Conservation (phyloP, 495 filamentous ascomycete genomes). For the Jackrogersella minutella region DNA sequence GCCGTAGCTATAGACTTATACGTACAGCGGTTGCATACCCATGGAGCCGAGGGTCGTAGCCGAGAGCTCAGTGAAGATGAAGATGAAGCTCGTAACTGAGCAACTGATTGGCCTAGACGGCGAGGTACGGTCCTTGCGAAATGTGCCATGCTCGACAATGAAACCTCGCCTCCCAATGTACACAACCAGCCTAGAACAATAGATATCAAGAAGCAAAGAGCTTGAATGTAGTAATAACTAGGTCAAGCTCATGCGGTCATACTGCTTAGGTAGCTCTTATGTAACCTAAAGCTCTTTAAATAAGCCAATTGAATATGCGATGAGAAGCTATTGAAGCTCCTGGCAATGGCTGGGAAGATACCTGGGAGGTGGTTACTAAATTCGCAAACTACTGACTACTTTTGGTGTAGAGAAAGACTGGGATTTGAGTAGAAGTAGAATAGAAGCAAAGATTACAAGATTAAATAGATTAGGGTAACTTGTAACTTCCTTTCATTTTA, state of each 20-base stretch:
- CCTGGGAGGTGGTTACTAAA: too few species aligned
- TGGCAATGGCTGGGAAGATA: neutral
- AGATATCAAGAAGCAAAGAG: neutral
- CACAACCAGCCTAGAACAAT: neutral
- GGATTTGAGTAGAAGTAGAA: too few species aligned
- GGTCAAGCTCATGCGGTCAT: conserved; percentile 29
- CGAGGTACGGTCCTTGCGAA: conserved; percentile 36
- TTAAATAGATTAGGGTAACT: too few species aligned
- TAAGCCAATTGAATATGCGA: conserved; percentile 2
- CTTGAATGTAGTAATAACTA: neutral
- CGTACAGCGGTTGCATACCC: conserved; percentile 30
- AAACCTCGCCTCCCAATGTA: neutral
- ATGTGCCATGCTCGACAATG: conserved; percentile 28
- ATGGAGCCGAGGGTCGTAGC: conserved; percentile 14
- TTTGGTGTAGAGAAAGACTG: too few species aligned
- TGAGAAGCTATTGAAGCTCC: neutral
- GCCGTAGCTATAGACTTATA: conserved; percentile 13
- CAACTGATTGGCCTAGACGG: conserved; percentile 40
- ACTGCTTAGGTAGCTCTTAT: conserved; percentile 5
- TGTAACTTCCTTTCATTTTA: too few species aligned
- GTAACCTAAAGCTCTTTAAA: neutral
- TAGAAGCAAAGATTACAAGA: too few species aligned
- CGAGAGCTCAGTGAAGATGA: conserved; percentile 30
- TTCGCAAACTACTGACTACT: too few species aligned
- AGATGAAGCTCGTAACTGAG: conserved; percentile 35